Percentiles rank a stretch among this genome's conserved stretches.
Evolutionary conservation across 1,139 yeast genomes (phyloP).

Genomic region (Suhomyces anneliseae): DNA sequence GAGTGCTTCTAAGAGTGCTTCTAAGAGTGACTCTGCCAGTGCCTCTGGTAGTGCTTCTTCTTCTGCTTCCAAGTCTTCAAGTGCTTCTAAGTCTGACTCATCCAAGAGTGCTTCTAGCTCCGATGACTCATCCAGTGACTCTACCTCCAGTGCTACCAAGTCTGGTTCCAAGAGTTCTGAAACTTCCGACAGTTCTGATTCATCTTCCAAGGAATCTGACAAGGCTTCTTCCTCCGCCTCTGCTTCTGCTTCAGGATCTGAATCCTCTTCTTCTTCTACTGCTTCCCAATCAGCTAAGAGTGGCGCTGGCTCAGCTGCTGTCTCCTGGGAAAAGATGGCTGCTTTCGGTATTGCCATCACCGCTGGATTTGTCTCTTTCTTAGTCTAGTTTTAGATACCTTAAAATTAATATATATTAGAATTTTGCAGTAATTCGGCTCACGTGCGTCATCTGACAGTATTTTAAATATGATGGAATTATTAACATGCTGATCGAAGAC

Average conservation of each 20-base stretch:
- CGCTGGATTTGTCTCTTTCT: conserved; percentile 21
- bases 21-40: conserved; percentile 2
- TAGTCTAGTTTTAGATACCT: background rate
- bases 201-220: conserved; percentile 2
- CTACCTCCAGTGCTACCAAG: conserved; percentile 11
- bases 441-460: no score
- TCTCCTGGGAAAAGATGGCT: conserved; percentile 4
- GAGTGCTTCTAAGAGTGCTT: conserved; percentile 1
- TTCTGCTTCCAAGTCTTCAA: background rate
- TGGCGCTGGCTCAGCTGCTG: conserved; percentile 10
- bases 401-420: no score
- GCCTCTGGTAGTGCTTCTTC: conserved; percentile 7
- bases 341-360: conserved; percentile 21
- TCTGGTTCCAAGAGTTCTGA: conserved; percentile 2
- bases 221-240: background rate
- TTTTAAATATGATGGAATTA: no score
- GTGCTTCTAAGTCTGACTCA: conserved; percentile 5
- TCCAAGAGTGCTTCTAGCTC: conserved; percentile 1
- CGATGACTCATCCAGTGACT: background rate
- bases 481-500: no score
- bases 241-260: background rate
- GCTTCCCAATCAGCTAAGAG: background rate
- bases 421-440: no score
- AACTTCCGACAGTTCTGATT: conserved; percentile 10
- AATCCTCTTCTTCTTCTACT: background rate